These are phyloP conservation scores for Cenococcum geophilum DNA, from an alignment of 495 filamentous ascomycete genomes.

Conservation along the genomic window DNA sequence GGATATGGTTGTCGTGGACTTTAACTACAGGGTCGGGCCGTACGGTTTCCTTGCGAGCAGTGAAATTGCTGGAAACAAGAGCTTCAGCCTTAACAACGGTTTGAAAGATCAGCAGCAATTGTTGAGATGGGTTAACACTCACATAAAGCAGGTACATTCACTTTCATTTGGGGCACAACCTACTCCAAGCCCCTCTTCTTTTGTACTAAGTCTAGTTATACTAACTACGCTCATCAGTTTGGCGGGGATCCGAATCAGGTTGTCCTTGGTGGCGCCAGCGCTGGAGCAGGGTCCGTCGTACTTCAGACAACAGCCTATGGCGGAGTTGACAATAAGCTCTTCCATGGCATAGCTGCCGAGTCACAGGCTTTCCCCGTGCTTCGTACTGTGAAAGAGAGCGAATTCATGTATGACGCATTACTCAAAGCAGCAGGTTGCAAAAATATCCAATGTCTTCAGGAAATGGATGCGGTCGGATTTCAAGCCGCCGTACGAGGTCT, in stretches of 20 bases:
- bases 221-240: conserved; percentile 43
- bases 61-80: conserved; percentile 44
- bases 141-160: conserved; percentile 18
- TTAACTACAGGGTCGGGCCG: conserved; percentile 67
- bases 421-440: conserved; percentile 51
- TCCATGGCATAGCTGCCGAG: conserved; percentile 51
- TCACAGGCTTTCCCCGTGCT: conserved; percentile 60
- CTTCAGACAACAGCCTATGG: conserved; percentile 63
- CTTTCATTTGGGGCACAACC: background rate
- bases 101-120: conserved; percentile 63
- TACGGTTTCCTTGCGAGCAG: conserved; percentile 66
- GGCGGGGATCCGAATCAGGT: conserved; percentile 69
- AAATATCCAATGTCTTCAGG: conserved; percentile 15
- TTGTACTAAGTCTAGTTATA: background rate
- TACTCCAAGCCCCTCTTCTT: background rate
- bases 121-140: conserved; percentile 57
- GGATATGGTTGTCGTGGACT: conserved; percentile 63
- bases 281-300: conserved; percentile 62
- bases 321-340: conserved; percentile 44
- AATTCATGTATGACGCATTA: conserved; percentile 61
- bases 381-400: conserved; percentile 52
- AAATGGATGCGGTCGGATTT: conserved; percentile 22
- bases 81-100: conserved; percentile 60
- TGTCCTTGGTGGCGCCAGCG: conserved; percentile 70
- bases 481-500: conserved; percentile 18